Conservation (phyloP, 1,284 basidiomycete genomes). For the Stygiomarasmius scandens region DNA sequence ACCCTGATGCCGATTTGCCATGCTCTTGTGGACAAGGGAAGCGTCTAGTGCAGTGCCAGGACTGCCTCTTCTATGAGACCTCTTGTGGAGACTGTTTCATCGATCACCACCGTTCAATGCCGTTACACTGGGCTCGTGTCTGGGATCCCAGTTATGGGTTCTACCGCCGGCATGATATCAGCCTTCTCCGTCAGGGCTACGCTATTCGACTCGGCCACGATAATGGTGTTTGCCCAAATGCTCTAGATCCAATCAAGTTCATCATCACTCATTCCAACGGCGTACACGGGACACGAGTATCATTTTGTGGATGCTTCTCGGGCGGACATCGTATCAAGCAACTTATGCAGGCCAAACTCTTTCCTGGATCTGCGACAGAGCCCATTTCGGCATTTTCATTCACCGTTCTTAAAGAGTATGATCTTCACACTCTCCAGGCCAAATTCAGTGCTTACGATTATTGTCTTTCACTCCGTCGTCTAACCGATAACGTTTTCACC, state of each 20-base stretch:
- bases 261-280: constrained; percentile 7
- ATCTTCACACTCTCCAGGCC: constrained; percentile 6
- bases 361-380: constrained; percentile 1
- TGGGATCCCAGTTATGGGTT: constrained; percentile 4
- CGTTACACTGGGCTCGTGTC: constrained; percentile 7
- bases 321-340: neutral
- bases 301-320: constrained; percentile 1
- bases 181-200: neutral
- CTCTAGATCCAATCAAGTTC: neutral
- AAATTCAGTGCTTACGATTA: constrained; percentile 10
- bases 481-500: constrained; percentile 11
- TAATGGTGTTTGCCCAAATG: neutral
- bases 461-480: neutral
- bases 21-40: neutral
- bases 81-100: constrained; percentile 21
- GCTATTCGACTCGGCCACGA: neutral
- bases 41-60: constrained; percentile 13
- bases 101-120: neutral
- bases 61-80: constrained; percentile 8
- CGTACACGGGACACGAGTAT: constrained; percentile 3
- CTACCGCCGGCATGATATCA: constrained; percentile 3
- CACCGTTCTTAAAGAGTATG: constrained; percentile 5
- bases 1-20: neutral
- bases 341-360: constrained; percentile 6
- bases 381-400: constrained; percentile 13